Evolutionary conservation across 2,329 filamentous ascomycete species (phyloP).

Genomic region (Alternaria angustiovoidea): DNA sequence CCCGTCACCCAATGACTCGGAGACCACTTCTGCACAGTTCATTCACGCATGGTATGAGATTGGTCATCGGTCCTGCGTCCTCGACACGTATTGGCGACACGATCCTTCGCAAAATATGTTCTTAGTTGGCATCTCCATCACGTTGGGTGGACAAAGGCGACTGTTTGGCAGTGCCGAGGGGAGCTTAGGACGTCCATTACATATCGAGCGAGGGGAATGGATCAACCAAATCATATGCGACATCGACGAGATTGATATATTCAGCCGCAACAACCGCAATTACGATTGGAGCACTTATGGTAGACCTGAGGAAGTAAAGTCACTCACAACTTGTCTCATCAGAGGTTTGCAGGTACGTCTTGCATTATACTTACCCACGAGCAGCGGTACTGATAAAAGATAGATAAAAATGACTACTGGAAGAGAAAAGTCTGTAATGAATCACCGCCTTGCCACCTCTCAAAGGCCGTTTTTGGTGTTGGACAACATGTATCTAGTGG

Average conservation of each 20-base stretch:
- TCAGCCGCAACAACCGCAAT: neutral
- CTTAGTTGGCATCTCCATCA: conserved; percentile 22
- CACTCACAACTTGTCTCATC: neutral
- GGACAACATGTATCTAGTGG: conserved; percentile 17
- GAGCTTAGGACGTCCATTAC: neutral
- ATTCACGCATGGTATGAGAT: conserved; percentile 22
- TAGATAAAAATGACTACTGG: conserved; percentile 13
- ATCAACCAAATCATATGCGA: conserved; percentile 15
- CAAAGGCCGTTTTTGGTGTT: conserved; percentile 7
- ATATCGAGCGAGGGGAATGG: conserved; percentile 19
- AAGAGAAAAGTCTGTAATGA: neutral
- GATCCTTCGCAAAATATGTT: neutral
- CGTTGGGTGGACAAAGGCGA: conserved; percentile 11
- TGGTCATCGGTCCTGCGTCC: conserved; percentile 9
- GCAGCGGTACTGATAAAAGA: neutral
- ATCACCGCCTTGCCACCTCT: neutral
- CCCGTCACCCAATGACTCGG: conserved; percentile 10
- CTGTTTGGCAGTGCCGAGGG: conserved; percentile 20
- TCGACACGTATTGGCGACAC: conserved; percentile 26
- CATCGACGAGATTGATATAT: neutral
- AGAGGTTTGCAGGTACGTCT: conserved; percentile 1
- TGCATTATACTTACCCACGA: neutral
- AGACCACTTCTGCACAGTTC: conserved; percentile 15
- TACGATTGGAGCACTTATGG: neutral
- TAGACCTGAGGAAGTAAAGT: neutral